phyloP scores from a whole-genome alignment of 192 early-diverging fungal genomes.

The Phlyctochytrium planicorne region DNA sequence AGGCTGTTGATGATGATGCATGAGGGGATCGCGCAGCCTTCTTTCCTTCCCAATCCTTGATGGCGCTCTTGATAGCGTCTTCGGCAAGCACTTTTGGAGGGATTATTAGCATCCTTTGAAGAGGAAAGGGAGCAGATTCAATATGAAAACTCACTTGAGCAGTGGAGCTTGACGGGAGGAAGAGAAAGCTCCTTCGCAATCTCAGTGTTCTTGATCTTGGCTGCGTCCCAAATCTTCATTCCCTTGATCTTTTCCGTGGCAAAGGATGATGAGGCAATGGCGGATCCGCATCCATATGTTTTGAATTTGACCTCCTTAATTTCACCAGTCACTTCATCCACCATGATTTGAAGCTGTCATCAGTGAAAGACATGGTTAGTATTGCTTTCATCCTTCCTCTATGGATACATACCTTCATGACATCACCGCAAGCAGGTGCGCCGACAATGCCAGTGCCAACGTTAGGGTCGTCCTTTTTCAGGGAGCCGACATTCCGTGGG shows the following conservation, averaged over 20 bases:
- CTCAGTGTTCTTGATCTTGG: constrained; percentile 93
- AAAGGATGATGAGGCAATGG: constrained; percentile 89
- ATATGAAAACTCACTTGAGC: constrained; percentile 87
- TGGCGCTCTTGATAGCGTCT: constrained; percentile 98
- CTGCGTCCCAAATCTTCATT: constrained; percentile 87
- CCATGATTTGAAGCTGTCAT: constrained; percentile 84
- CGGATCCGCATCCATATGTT: constrained; percentile 97
- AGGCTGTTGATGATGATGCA: too few relatives aligned
- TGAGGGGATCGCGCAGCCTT: constrained; percentile 32
- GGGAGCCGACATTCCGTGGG: constrained; percentile 94
- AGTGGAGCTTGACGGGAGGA: constrained; percentile 97
- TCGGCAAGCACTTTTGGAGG: constrained; percentile 95
- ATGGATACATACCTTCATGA: constrained; percentile 41
- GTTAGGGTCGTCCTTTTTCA: constrained; percentile 79
- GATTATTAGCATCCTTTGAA: not conserved
- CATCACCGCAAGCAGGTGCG: constrained; percentile 59
- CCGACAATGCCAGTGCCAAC: constrained; percentile 94
- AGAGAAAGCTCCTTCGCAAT: constrained; percentile 94
- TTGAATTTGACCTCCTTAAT: constrained; percentile 98
- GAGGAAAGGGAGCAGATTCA: too few relatives aligned
- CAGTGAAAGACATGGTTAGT: constrained; percentile 33
- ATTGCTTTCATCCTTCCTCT: not conserved
- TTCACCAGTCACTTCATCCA: constrained; percentile 85
- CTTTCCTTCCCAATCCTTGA: constrained; percentile 93
- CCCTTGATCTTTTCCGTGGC: constrained; percentile 96